phyloP scores from a whole-genome alignment of 2,329 filamentous ascomycete species.

The Fusarium staphyleae region DNA sequence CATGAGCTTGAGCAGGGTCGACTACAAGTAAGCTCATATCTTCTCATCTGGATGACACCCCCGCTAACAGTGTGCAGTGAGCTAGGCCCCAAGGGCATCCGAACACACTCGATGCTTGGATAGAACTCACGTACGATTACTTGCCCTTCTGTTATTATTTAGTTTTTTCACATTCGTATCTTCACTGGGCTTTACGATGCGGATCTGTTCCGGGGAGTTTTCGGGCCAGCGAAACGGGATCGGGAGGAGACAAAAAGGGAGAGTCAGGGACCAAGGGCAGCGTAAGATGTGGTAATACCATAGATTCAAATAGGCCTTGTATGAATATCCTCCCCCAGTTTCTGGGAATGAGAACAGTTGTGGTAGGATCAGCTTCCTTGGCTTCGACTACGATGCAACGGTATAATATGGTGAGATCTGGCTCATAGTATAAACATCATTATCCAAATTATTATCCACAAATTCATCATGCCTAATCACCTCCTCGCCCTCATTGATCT shows the following conservation, averaged over 20 bases:
- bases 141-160: slow-evolving; percentile 25
- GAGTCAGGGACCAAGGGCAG: slow-evolving; percentile 8
- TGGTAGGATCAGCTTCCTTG: neutral
- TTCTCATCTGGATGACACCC: neutral
- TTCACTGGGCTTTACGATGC: slow-evolving; percentile 17
- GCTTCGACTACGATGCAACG: neutral
- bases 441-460: neutral
- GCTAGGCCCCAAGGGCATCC: slow-evolving; percentile 61
- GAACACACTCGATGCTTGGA: slow-evolving; percentile 61
- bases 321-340: slow-evolving; percentile 23
- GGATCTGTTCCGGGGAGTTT: slow-evolving; percentile 32
- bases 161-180: slow-evolving; percentile 12
- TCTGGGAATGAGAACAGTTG: slow-evolving; percentile 3
- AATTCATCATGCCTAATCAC: neutral
- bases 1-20: slow-evolving; percentile 65
- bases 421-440: neutral
- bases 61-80: slow-evolving; percentile 51
- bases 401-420: neutral
- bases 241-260: slow-evolving; percentile 15
- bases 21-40: slow-evolving; percentile 63
- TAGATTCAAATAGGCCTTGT: slow-evolving; percentile 30
- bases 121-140: slow-evolving; percentile 37
- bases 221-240: slow-evolving; percentile 33
- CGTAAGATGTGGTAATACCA: slow-evolving; percentile 33
- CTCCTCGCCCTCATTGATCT: neutral